phyloP scores from a whole-genome alignment of 805 yeast species.

The Zygosaccharomyces pseudorouxii region DNA sequence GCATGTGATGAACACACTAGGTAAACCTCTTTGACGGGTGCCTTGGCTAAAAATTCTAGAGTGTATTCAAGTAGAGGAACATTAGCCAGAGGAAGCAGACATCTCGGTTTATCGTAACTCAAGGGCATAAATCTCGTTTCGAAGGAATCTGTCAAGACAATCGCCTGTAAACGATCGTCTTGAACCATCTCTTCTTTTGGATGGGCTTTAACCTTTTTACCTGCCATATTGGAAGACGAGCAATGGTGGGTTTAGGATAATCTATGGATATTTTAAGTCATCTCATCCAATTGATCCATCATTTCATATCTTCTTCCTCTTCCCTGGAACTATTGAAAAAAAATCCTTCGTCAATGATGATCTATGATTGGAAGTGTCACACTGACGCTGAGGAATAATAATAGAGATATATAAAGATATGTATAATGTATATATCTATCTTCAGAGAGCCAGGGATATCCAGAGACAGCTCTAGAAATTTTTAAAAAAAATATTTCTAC shows the following conservation, averaged over 20 bases:
- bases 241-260: no score
- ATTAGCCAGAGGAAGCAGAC: conserved; percentile 86
- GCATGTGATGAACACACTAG: conserved; percentile 89
- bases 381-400: neutral
- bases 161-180: conserved; percentile 83
- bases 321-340: conserved; percentile 1
- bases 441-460: neutral
- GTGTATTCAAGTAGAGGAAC: conserved; percentile 94
- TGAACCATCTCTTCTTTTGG: conserved; percentile 52
- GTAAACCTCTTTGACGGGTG: conserved; percentile 85
- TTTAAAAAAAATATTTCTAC: no score
- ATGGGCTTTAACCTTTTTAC: conserved; percentile 22
- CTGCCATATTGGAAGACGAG: conserved; percentile 20
- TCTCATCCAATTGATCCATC: neutral
- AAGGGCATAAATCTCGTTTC: conserved; percentile 91
- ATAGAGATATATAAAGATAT: neutral
- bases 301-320: conserved; percentile 2
- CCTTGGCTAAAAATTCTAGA: conserved; percentile 84
- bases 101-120: conserved; percentile 80
- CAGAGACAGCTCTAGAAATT: no score
- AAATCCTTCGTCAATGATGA: conserved; percentile 1
- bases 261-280: no score
- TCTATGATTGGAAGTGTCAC: neutral
- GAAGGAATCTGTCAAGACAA: conserved; percentile 90
- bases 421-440: neutral